Percentiles rank a stretch among this genome's conserved stretches.
These are phyloP conservation scores for Penicillium oxalicum DNA, from an alignment of 2,329 filamentous ascomycete genomes.

Conservation along the genomic window DNA sequence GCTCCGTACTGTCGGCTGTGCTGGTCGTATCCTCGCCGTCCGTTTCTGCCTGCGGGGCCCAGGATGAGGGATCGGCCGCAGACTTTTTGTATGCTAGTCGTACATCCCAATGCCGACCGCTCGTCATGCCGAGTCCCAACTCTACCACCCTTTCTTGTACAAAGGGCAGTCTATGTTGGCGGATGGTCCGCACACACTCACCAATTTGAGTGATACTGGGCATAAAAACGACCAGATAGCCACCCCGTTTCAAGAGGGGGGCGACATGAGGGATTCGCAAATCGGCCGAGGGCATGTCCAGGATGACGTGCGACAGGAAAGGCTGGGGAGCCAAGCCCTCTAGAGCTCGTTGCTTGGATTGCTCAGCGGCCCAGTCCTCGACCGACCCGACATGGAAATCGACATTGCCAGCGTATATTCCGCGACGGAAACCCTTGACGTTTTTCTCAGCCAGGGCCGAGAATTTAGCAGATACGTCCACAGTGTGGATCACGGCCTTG, in stretches of 20 bases:
- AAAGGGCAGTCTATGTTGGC: constrained; percentile 51
- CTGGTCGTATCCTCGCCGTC: constrained; percentile 9
- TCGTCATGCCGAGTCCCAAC: constrained; percentile 41
- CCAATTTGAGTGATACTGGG: constrained; percentile 74
- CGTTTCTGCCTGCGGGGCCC: constrained; percentile 15
- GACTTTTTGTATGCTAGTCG: constrained; percentile 36
- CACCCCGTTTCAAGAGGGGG: constrained; percentile 56
- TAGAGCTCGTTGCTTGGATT: constrained; percentile 39
- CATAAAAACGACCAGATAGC: constrained; percentile 63
- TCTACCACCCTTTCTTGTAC: constrained; percentile 42
- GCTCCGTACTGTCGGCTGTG: constrained; percentile 8
- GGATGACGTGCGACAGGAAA: constrained; percentile 65
- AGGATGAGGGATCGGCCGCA: constrained; percentile 30
- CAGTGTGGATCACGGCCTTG: constrained; percentile 65
- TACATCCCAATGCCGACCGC: constrained; percentile 45
- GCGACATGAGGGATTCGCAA: constrained; percentile 42
- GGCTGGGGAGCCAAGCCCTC: constrained; percentile 37
- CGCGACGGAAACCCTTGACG: constrained; percentile 61
- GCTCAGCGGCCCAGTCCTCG: constrained; percentile 54
- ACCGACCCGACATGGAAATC: constrained; percentile 69
- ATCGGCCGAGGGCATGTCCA: constrained; percentile 66
- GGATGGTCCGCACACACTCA: constrained; percentile 54
- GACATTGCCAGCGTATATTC: constrained; percentile 63
- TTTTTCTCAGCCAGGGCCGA: constrained; percentile 59
- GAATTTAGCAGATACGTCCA: constrained; percentile 60